Base-by-base conservation (phyloP, 495 filamentous ascomycete genomes). In the Trichoderma asperelloides region DNA sequence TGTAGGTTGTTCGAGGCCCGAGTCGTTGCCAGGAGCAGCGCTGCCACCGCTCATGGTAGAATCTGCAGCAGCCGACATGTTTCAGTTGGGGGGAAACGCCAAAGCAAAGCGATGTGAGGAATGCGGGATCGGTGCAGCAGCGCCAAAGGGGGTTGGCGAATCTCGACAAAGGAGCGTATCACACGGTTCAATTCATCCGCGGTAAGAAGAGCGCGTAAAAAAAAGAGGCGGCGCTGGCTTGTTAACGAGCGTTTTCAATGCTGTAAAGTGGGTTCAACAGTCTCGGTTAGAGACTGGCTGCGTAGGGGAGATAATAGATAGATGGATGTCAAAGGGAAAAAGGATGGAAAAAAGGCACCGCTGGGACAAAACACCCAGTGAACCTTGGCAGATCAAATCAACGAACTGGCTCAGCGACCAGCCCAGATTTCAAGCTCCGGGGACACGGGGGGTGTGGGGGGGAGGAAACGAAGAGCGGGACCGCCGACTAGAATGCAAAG, bases 1-100 rank as follows among this genome's bases (percentile, higher is more conserved):
- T 33, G 43, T 55, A 9, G 68, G 68, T 43, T 71, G 69, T 30
- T 69, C 67, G 45, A 68, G 65, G 13, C 43, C 47, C 33, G 67
- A 57, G 28, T 49, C 27, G 63, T 62, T 51, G 12, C 23, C 40
- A 13, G 66, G 25, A 33, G 66, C 30, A 13, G 62, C 47, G 11
- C 33, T 27, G 21, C 63, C 63, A 47, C 63, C 63, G 45, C 33
- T 65, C 47, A 45, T 65, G 33, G 51, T 65, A 16, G 64, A 49
- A 47, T 47, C 64, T 21, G 64, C 25, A 27, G 64, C 3, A 33
- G 64, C 64, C 64, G 64, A 65, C 64, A 65, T 65, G 41, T 47
- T 65, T 45, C 40, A 27, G 39, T 47, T 21, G 55, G 49, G 23
- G 27, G 49, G 12, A 37, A 37, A 37, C 55, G 55, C 25, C 55